Conservation (phyloP, 75 land plant species). For the Cunninghamia lanceolata region DNA sequence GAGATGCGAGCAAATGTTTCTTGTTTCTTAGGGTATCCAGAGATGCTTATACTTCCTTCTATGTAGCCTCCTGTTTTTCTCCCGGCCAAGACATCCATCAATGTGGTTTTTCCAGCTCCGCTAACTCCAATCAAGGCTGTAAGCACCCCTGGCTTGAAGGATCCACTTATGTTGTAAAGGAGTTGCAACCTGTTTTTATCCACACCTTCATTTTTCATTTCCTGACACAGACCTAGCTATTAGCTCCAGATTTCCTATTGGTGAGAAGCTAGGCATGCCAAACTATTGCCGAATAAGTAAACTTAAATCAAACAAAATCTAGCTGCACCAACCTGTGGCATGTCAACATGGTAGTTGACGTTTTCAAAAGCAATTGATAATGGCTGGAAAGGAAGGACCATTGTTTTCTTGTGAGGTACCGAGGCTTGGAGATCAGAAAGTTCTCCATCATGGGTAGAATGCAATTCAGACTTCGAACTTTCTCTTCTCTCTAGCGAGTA, state of each 20-base stretch:
- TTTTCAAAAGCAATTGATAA: constrained; percentile 28
- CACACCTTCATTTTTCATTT: too few relatives aligned
- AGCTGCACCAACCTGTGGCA: constrained; percentile 32
- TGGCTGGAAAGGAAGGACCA: constrained; percentile 40
- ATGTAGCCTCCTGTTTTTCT: constrained; percentile 77
- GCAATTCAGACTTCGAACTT: constrained; percentile 10
- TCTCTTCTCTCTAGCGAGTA: constrained; percentile 19
- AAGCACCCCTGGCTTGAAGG: too few relatives aligned
- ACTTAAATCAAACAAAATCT: neutral
- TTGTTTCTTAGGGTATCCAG: constrained; percentile 71
- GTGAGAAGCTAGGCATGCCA: too few relatives aligned
- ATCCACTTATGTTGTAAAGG: too few relatives aligned
- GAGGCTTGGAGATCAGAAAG: constrained; percentile 12
- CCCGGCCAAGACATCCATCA: constrained; percentile 52
- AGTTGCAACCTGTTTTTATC: too few relatives aligned
- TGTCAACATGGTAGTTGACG: constrained; percentile 44
- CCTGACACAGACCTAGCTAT: too few relatives aligned
- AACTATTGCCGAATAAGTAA: too few relatives aligned
- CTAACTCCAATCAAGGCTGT: too few relatives aligned
- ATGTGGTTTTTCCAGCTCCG: too few relatives aligned
- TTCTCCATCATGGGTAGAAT: neutral
- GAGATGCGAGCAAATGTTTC: constrained; percentile 64
- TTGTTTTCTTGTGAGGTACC: constrained; percentile 27
- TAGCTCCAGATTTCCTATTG: too few relatives aligned
- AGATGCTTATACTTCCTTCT: constrained; percentile 54